Evolutionary conservation across 1,284 basidiomycete species (phyloP).

Genomic region (Ustilago cynodontis): DNA sequence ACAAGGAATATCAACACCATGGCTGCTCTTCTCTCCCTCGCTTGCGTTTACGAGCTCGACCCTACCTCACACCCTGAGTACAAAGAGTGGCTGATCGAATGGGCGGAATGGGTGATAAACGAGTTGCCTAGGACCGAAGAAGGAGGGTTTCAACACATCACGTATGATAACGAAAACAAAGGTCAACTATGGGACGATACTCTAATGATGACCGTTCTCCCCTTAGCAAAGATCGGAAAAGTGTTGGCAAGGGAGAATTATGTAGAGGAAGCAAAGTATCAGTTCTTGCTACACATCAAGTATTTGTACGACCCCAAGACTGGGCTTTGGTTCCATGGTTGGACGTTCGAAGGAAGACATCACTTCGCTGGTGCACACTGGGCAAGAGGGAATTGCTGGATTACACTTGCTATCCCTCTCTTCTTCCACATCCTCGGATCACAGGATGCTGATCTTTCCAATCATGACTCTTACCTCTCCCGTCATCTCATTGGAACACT

Average conservation of each 20-base stretch:
- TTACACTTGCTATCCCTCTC: conserved; percentile 77
- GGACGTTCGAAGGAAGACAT: conserved; percentile 74
- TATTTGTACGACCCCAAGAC: conserved; percentile 74
- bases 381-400: conserved; percentile 79
- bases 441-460: conserved; percentile 12
- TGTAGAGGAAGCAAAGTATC: conserved; percentile 76
- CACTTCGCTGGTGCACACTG: conserved; percentile 76
- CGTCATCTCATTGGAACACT: conserved; percentile 74
- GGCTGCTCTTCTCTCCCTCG: conserved; percentile 76
- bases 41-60: conserved; percentile 73
- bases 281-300: conserved; percentile 75
- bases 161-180: conserved; percentile 74
- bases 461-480: conserved; percentile 19
- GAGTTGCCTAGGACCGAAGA: conserved; percentile 76
- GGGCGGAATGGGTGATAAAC: conserved; percentile 79
- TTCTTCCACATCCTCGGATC: conserved; percentile 74
- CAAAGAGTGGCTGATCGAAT: conserved; percentile 74
- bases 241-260: conserved; percentile 75
- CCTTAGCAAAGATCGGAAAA: conserved; percentile 77
- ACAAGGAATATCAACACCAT: conserved; percentile 80
- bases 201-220: conserved; percentile 77
- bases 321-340: conserved; percentile 75
- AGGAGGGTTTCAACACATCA: conserved; percentile 77
- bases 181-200: conserved; percentile 79
- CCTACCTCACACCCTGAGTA: conserved; percentile 68